Evolutionary conservation across 805 yeast species (phyloP).

Genomic region (Candida endomychidarum): DNA sequence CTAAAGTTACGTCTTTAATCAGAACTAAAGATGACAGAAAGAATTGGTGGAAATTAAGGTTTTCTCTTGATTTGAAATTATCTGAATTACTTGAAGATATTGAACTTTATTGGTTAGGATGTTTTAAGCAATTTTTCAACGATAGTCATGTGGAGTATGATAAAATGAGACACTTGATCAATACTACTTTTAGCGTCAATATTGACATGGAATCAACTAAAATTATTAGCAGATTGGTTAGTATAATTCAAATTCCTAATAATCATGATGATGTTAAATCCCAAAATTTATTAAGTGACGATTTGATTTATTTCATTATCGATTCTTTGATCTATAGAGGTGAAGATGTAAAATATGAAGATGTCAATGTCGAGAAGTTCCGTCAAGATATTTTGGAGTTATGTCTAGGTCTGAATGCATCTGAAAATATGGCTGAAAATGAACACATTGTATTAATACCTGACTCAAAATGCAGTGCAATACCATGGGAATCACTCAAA

Average conservation of each 20-base stretch:
- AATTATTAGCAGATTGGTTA: neutral
- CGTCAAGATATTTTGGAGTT: constrained; percentile 52
- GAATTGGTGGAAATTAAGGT: constrained; percentile 78
- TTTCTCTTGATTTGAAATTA: constrained; percentile 57
- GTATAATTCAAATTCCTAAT: neutral
- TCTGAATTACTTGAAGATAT: constrained; percentile 52
- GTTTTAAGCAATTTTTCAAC: constrained; percentile 64
- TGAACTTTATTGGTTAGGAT: constrained; percentile 75
- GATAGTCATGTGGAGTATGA: constrained; percentile 6
- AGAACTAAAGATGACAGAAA: constrained; percentile 58
- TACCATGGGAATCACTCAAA: constrained; percentile 91
- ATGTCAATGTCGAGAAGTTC: constrained; percentile 57
- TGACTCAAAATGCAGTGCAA: constrained; percentile 58
- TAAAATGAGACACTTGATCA: neutral
- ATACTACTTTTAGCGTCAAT: neutral
- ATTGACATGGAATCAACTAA: neutral
- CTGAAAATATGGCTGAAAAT: constrained; percentile 16
- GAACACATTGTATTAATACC: constrained; percentile 71
- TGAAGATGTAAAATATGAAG: constrained; percentile 63
- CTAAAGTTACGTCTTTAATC: constrained; percentile 51
- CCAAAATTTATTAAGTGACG: constrained; percentile 37
- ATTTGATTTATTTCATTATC: constrained; percentile 59
- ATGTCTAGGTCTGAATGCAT: too few relatives aligned
- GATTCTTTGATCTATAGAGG: constrained; percentile 65
- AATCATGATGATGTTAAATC: neutral